A percentile compares a stretch with the other conserved stretches of the same genome.
phyloP scores from a whole-genome alignment of 768 basidiomycete genomes.

The Serendipita vermifera region DNA sequence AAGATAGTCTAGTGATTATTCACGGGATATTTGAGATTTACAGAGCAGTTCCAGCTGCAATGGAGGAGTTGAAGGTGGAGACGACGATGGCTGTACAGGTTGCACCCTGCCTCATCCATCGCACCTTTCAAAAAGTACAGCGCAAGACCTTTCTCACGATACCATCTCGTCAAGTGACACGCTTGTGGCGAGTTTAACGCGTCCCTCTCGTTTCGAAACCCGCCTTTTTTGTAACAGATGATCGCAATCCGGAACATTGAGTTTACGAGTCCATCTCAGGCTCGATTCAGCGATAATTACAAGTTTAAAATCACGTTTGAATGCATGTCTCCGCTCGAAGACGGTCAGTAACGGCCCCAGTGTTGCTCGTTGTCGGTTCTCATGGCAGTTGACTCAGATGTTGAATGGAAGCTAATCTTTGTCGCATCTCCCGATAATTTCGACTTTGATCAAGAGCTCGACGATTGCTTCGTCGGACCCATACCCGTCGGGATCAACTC shows the following conservation, averaged over 20 bases:
- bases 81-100: no score
- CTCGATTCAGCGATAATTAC: slow-evolving; percentile 82
- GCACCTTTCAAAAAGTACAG: no score
- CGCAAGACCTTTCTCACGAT: no score
- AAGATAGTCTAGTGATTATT: no score
- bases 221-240: neutral
- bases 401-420: slow-evolving; percentile 97
- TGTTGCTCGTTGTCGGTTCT: neutral
- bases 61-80: no score
- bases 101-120: no score
- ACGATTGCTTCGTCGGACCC: slow-evolving; percentile 94
- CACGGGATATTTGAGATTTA: no score
- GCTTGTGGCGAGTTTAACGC: no score
- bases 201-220: no score
- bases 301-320: slow-evolving; percentile 94
- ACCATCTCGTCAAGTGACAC: no score
- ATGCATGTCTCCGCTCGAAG: slow-evolving; percentile 80
- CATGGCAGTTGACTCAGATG: slow-evolving; percentile 38
- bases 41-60: no score
- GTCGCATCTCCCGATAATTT: slow-evolving; percentile 88
- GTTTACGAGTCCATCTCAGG: slow-evolving; percentile 68
- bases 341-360: slow-evolving; percentile 48
- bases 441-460: slow-evolving; percentile 90
- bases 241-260: slow-evolving; percentile 31
- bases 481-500: slow-evolving; percentile 95